Evolutionary conservation across 805 yeast genomes (phyloP).

Genomic region (Wickerhamomyces strasburgensis): DNA sequence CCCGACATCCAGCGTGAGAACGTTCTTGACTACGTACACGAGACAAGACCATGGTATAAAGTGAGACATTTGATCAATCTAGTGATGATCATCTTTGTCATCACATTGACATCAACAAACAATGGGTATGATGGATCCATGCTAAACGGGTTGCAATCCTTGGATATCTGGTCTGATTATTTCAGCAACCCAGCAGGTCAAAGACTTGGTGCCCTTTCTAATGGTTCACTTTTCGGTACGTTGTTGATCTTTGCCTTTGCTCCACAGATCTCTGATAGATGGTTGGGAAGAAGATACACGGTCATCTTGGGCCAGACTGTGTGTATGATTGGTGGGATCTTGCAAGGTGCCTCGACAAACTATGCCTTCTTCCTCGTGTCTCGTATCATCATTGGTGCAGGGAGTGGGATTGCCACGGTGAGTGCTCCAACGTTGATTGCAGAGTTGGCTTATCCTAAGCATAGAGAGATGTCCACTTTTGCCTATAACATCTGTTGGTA

Average conservation of each 20-base stretch:
- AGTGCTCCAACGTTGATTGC: constrained; percentile 46
- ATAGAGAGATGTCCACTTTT: constrained; percentile 36
- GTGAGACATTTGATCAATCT: constrained; percentile 35
- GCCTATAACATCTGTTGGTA: constrained; percentile 48
- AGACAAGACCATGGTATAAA: constrained; percentile 27
- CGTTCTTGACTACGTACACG: too few relatives aligned
- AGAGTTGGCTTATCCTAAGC: constrained; percentile 45
- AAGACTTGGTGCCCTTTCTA: constrained; percentile 34
- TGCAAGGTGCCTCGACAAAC: constrained; percentile 27
- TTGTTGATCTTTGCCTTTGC: constrained; percentile 29
- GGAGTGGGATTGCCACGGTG: constrained; percentile 36
- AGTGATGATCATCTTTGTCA: constrained; percentile 33
- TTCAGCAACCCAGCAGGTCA: constrained; percentile 37
- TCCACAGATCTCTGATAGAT: constrained; percentile 30
- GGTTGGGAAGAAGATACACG: constrained; percentile 33
- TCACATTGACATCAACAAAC: constrained; percentile 42
- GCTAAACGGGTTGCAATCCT: constrained; percentile 45
- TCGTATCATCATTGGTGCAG: constrained; percentile 46
- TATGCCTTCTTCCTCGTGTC: constrained; percentile 17
- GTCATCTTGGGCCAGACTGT: constrained; percentile 16
- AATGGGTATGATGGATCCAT: constrained; percentile 44
- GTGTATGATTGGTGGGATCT: constrained; percentile 20
- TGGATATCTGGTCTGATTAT: constrained; percentile 32
- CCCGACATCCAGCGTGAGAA: too few relatives aligned
- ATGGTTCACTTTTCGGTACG: constrained; percentile 38